Percentiles rank a stretch among this genome's conserved stretches.
Conservation (phyloP, 805 yeast species). For the Zygosaccharomyces lentus region DNA sequence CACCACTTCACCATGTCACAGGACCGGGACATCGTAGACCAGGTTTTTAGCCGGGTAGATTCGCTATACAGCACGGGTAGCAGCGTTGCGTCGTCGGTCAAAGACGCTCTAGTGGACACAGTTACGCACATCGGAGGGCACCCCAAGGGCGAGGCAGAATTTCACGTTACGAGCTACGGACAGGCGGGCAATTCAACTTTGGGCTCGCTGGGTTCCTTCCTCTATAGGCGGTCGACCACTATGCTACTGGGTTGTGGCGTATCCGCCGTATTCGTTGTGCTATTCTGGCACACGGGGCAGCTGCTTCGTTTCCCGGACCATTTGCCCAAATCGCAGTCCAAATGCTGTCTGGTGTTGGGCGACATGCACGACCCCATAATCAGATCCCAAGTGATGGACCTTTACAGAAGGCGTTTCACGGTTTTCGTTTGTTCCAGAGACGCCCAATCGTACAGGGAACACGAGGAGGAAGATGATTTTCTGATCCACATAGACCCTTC, state of each 20-base stretch:
- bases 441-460: constrained; percentile 19
- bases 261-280: constrained; percentile 16
- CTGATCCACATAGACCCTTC: constrained; percentile 25
- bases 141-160: not conserved
- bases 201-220: not conserved
- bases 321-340: constrained; percentile 16
- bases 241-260: constrained; percentile 15
- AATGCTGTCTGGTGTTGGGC: constrained; percentile 30
- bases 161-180: not conserved
- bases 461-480: constrained; percentile 31
- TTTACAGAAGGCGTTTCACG: constrained; percentile 33
- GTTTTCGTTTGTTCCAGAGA: constrained; percentile 33
- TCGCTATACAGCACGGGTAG: constrained; percentile 13
- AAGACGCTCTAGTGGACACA: constrained; percentile 10
- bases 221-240: constrained; percentile 1
- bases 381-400: constrained; percentile 35
- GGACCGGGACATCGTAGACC: constrained; percentile 26
- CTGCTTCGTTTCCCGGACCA: constrained; percentile 16
- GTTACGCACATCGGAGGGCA: constrained; percentile 8
- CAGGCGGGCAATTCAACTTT: not conserved
- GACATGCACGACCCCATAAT: constrained; percentile 36
- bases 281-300: constrained; percentile 15
- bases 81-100: constrained; percentile 10
- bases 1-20: not conserved
- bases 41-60: constrained; percentile 22